Evolutionary conservation across 495 filamentous ascomycete species (phyloP), one percentile per base, ranked within the genome.

Genomic region (Tetracladium setigerum): DNA sequence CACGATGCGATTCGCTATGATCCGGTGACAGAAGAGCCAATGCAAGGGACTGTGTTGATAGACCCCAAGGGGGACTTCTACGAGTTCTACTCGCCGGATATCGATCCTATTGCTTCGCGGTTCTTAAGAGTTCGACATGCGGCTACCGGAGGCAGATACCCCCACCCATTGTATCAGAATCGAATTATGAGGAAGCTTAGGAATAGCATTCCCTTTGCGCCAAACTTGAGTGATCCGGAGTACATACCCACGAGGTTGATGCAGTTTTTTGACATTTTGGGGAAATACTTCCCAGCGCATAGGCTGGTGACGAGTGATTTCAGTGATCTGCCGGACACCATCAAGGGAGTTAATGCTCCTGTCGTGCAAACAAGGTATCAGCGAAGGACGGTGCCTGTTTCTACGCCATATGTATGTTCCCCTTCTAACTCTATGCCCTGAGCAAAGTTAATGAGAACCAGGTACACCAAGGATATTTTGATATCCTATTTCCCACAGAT

Each of bases 381-480:
- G 69, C 69, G 92, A 48, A 75, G 79, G 35, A 95, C 83, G 11
- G 84, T 99, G 15, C 86, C 91, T 12, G 92, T 99, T 10, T 70
- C 80, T 4, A 97, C 94, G 11, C 90, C 91, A 30, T 82, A 92
- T 67, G 92, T 95, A 73, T 67, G 84, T 69, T 30, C 19, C 51
- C 22, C 38, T 35, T 30, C 30, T 14, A 14, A 31, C 44, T 19
- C 17, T 44, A 12, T 36, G 16, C 8, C 42, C 13, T 9, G 40
- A 6, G 11, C n/a, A 35, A 12, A 36, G 30, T 15, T 18, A 1
- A 11, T 5, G 11, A 19, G 4, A 30, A 33, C n/a, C 53, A 94
- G 88, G 88, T 96, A 14, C 88, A 95, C 54, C 94, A 99, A 69
- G 94, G 92, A 11, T 95, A 95, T 65, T 99, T 99, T 56, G 94